Conservation (phyloP, 2,329 filamentous ascomycete species). For the Aspergillus latus region DNA sequence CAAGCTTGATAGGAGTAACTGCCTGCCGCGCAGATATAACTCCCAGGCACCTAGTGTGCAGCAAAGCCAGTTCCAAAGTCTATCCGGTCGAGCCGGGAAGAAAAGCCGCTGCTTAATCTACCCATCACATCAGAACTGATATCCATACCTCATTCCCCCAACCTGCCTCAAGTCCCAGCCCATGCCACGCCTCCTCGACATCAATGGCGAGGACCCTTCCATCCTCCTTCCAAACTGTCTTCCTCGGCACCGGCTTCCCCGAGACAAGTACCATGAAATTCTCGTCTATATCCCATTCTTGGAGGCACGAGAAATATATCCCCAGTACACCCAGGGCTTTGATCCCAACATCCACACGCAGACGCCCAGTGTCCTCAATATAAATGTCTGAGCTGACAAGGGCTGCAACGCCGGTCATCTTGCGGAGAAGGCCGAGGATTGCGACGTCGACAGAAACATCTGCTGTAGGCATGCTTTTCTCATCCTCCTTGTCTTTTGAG, state of each 20-base stretch:
- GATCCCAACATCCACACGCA: constrained; percentile 66
- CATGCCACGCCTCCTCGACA: constrained; percentile 72
- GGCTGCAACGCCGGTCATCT: constrained; percentile 87
- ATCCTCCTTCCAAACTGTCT: constrained; percentile 62
- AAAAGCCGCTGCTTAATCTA: no score
- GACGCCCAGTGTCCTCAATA: constrained; percentile 57
- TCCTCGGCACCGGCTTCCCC: constrained; percentile 65
- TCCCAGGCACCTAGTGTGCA: no score
- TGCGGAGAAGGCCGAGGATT: constrained; percentile 74
- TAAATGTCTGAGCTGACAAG: constrained; percentile 64
- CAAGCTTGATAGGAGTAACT: no score
- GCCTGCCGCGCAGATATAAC: no score
- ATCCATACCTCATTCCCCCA: constrained; percentile 81
- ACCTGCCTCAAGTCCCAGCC: constrained; percentile 66
- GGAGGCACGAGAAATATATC: constrained; percentile 72
- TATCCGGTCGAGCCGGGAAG: no score
- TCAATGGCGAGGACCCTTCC: constrained; percentile 72
- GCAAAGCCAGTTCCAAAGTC: no score
- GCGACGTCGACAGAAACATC: constrained; percentile 52
- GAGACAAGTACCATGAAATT: constrained; percentile 75
- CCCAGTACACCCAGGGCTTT: constrained; percentile 75
- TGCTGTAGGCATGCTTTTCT: background rate
- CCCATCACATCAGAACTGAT: constrained; percentile 51
- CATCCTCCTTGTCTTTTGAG: background rate
- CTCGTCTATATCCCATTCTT: constrained; percentile 58